Base-by-base conservation (phyloP, 2,329 filamentous ascomycete genomes). In the Cordyceps cicadae region DNA sequence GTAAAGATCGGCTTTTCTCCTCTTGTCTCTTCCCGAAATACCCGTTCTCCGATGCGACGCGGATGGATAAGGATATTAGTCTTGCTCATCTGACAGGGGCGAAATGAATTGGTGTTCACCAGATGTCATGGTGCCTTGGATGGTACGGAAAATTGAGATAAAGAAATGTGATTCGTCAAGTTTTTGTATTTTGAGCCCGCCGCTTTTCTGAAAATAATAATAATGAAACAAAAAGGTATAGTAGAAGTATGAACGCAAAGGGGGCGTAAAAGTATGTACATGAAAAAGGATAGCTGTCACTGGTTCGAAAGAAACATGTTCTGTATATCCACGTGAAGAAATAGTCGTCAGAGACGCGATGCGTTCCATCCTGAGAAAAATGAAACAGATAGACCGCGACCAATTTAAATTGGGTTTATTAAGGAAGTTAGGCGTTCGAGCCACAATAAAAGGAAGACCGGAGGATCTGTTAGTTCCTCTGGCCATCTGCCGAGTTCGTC, bases 401-500 rank as follows among this genome's bases (percentile, higher is more conserved):
- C 34, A 49, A 46, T 41, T 54, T 12, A 39, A 54, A 24, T 24
- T 17, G n/a, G 3, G 41, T 14, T 17, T 37, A 37, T 8, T 29
- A 29, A 11, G 34, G 34, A 9, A 37, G 21, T 21, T 11, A 34
- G 12, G 19, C 11, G 29, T 51, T 34, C 17, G 29, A 51, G 29
- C 29, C 9, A 34, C 12, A 15, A n/a, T 5, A 43, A 41, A 41
- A 41, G 14, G 24, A 51, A n/a, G 56, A 6, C 26, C 32, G 11
- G 21, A 9, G 5, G 37, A 17, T 19, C 45, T 21, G 15, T 29
- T 37, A 52, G 37, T 37, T 41, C 12, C 49, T 15, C 32, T 6
- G 37, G 26, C 63, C 67, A 51, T 74, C 73, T 26, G 76, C 71
- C 1, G 75, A 76, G 46, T 64, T 68, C 1, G 74, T 70, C 24